phyloP scores from a whole-genome alignment of 2,329 filamentous ascomycete species.

The Exophiala dermatitidis region DNA sequence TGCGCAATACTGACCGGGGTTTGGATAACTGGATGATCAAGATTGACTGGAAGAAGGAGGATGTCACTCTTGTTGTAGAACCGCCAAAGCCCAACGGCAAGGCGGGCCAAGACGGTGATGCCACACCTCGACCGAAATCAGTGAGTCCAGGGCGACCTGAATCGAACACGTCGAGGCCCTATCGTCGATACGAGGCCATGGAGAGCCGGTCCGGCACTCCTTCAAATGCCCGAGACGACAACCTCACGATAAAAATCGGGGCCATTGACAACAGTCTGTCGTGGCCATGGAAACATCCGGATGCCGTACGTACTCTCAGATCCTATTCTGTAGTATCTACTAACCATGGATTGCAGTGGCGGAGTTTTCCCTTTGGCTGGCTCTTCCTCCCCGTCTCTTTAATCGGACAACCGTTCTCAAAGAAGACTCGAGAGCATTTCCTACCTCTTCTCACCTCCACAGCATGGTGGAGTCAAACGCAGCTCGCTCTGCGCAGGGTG shows the following conservation, averaged over 20 bases:
- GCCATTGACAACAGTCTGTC: conserved; percentile 97
- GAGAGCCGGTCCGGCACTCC: conserved; percentile 52
- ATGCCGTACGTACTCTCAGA: conserved; percentile 54
- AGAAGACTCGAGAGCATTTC: conserved; percentile 89
- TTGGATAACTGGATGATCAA: conserved; percentile 99
- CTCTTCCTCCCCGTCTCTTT: conserved; percentile 93
- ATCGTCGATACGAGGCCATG: conserved; percentile 78
- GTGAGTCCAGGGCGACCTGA: conserved; percentile 38
- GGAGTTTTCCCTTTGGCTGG: conserved; percentile 96
- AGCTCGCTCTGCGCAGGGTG: conserved; percentile 72
- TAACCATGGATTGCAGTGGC: conserved; percentile 44
- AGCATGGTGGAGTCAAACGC: conserved; percentile 94
- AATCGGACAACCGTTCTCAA: conserved; percentile 91
- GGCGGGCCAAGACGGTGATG: conserved; percentile 42
- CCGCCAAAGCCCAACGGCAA: conserved; percentile 59
- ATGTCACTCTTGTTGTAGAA: conserved; percentile 79
- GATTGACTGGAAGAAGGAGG: conserved; percentile 75
- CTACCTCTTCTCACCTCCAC: conserved; percentile 91
- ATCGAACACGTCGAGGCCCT: conserved; percentile 46
- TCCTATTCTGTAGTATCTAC: not conserved
- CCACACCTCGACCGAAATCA: conserved; percentile 57
- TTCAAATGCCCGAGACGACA: conserved; percentile 32
- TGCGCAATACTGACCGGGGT: conserved; percentile 95
- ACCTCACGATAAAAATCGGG: conserved; percentile 55
- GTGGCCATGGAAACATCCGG: conserved; percentile 98